Percentiles rank a stretch among this genome's conserved stretches.
Evolutionary conservation across 1,284 basidiomycete genomes (phyloP).

Genomic region (Ustilago loliicola): DNA sequence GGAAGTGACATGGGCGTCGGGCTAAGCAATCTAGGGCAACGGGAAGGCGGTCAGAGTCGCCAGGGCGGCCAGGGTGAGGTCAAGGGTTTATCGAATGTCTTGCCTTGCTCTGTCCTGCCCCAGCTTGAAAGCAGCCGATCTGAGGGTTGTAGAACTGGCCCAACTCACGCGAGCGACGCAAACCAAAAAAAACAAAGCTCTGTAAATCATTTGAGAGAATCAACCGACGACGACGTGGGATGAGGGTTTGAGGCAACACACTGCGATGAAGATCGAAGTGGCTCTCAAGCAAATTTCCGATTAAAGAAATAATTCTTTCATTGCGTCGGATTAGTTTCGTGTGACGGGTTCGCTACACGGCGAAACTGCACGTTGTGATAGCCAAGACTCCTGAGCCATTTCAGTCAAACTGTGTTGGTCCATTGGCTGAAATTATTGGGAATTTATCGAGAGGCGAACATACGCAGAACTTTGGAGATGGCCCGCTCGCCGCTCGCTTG

Average conservation of each 20-base stretch:
- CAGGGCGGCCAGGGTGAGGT: conserved; percentile 1
- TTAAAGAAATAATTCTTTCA: not conserved
- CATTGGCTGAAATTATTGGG: no score
- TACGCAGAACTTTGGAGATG: not conserved
- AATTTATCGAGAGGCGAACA: not conserved
- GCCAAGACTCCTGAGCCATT: conserved; percentile 9
- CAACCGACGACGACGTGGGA: conserved; percentile 12
- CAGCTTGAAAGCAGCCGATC: conserved; percentile 3
- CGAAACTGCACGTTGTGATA: conserved; percentile 9
- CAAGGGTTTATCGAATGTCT: conserved; percentile 18
- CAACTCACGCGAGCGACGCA: conserved; percentile 28
- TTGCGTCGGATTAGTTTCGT: not conserved
- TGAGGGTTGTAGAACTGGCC: conserved; percentile 5
- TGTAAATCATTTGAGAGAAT: not conserved
- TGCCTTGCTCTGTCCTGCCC: not conserved
- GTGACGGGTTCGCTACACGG: not conserved
- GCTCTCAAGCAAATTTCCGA: not conserved
- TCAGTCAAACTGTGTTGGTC: not conserved
- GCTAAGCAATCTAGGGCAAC: conserved; percentile 32
- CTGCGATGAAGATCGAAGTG: not conserved
- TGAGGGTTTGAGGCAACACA: conserved; percentile 15
- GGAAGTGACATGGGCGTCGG: conserved; percentile 34
- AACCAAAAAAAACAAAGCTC: conserved; percentile 1
- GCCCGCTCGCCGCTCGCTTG: not conserved
- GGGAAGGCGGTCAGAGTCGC: not conserved